phyloP scores from a whole-genome alignment of 768 basidiomycete species.

The Mycena venus region DNA sequence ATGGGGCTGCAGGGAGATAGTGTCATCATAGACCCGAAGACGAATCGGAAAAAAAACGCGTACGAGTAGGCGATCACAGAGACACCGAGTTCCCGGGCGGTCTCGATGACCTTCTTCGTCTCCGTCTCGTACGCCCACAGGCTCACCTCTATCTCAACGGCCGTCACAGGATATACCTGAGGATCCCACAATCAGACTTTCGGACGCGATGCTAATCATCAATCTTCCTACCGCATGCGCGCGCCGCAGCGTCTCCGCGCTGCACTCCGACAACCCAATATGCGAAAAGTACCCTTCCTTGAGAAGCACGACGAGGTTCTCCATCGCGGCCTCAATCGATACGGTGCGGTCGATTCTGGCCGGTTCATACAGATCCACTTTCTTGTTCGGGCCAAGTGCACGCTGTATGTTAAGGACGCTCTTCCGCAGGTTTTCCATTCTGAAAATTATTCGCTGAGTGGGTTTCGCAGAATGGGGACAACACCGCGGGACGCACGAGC shows the following conservation, averaged over 20 bases:
- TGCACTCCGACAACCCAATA: constrained; percentile 61
- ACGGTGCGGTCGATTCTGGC: constrained; percentile 60
- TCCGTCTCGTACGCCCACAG: constrained; percentile 69
- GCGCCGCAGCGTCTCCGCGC: constrained; percentile 59
- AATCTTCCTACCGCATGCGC: constrained; percentile 33
- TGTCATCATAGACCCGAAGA: background rate
- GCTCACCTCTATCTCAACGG: constrained; percentile 78
- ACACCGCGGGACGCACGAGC: constrained; percentile 15
- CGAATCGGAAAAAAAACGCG: background rate
- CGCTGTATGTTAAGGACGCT: constrained; percentile 60
- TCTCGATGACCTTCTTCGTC: constrained; percentile 66
- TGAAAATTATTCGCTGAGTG: background rate
- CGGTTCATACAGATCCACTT: constrained; percentile 70
- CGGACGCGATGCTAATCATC: background rate
- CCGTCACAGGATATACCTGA: constrained; percentile 61
- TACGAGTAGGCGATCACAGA: constrained; percentile 66
- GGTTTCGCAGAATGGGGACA: background rate
- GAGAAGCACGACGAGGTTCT: constrained; percentile 57
- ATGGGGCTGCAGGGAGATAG: constrained; percentile 55
- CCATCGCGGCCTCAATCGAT: constrained; percentile 60
- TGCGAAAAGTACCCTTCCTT: constrained; percentile 65
- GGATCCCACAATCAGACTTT: background rate
- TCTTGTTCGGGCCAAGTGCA: constrained; percentile 64
- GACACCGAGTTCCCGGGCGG: constrained; percentile 55
- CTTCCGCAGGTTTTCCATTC: constrained; percentile 18